phyloP scores from a whole-genome alignment of 495 filamentous ascomycete species.

The Penicillium samsonianum region DNA sequence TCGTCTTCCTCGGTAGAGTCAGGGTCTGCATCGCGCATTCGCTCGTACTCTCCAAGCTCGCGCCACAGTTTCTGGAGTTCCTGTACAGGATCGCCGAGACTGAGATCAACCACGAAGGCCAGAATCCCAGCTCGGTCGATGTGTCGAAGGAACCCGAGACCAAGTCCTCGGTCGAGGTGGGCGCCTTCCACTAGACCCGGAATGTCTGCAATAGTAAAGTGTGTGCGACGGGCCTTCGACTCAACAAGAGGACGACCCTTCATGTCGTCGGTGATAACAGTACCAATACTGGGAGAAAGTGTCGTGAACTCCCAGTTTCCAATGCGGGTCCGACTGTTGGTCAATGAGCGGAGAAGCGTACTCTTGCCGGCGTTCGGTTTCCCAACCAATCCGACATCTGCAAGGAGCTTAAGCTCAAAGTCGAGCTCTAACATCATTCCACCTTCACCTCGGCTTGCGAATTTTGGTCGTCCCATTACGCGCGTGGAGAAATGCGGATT shows the following conservation, averaged over 20 bases:
- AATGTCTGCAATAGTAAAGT: slow-evolving; percentile 94
- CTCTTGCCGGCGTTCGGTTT: slow-evolving; percentile 96
- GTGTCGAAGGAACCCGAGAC: slow-evolving; percentile 88
- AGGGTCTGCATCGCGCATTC: slow-evolving; percentile 62
- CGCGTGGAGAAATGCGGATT: slow-evolving; percentile 89
- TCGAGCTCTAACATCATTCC: slow-evolving; percentile 78
- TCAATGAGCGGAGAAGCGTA: slow-evolving; percentile 84
- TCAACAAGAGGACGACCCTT: slow-evolving; percentile 63
- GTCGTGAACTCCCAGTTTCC: slow-evolving; percentile 98
- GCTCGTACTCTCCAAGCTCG: slow-evolving; percentile 85
- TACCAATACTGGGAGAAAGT: slow-evolving; percentile 89
- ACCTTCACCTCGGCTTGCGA: slow-evolving; percentile 81
- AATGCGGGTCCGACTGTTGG: slow-evolving; percentile 80
- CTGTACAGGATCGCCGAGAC: slow-evolving; percentile 71
- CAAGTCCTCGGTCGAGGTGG: slow-evolving; percentile 88
- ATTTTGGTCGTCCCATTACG: slow-evolving; percentile 69
- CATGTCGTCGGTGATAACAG: slow-evolving; percentile 84
- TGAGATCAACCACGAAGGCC: slow-evolving; percentile 90
- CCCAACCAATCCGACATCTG: slow-evolving; percentile 91
- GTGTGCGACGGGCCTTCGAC: slow-evolving; percentile 53
- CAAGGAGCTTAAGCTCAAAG: slow-evolving; percentile 90
- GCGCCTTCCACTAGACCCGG: slow-evolving; percentile 89
- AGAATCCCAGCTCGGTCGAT: slow-evolving; percentile 90
- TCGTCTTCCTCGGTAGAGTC: slow-evolving; percentile 49
- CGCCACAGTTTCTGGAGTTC: slow-evolving; percentile 82